phyloP scores from a whole-genome alignment of 371 early-diverging fungal species.

The Rhizomucor pusillus region DNA sequence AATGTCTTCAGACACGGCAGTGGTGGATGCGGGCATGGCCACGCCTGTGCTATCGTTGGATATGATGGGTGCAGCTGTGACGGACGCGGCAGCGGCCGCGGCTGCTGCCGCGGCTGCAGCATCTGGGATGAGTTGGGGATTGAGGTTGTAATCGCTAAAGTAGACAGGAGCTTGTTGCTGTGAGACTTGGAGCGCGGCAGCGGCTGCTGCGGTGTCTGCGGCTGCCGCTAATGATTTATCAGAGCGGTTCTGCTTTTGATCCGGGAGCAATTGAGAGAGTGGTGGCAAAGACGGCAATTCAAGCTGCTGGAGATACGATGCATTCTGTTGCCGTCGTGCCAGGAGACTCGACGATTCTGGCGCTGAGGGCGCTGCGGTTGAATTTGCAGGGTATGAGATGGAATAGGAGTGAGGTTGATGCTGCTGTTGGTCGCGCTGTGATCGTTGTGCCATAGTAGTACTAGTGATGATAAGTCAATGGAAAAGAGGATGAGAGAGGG shows the following conservation, averaged over 20 bases:
- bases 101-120: neutral
- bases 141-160: neutral
- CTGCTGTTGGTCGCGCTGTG: neutral
- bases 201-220: neutral
- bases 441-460: neutral
- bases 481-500: conserved; percentile 2
- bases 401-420: too few species aligned
- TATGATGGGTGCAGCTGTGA: conserved; percentile 1
- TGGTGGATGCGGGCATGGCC: neutral
- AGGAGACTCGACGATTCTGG: conserved; percentile 16
- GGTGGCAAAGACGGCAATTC: conserved; percentile 34
- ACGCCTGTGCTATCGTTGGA: neutral
- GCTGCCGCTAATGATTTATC: neutral
- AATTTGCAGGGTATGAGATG: neutral
- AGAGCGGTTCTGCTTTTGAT: neutral
- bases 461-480: neutral
- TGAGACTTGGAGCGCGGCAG: neutral
- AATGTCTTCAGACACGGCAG: too few species aligned
- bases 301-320: conserved; percentile 28
- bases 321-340: conserved; percentile 34
- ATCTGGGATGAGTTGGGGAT: conserved; percentile 1
- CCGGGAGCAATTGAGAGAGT: conserved; percentile 26
- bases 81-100: conserved; percentile 1
- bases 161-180: neutral
- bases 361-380: neutral